Evolutionary conservation across 306 rosid species (phyloP).

Genomic region (Cucumis hystrix): DNA sequence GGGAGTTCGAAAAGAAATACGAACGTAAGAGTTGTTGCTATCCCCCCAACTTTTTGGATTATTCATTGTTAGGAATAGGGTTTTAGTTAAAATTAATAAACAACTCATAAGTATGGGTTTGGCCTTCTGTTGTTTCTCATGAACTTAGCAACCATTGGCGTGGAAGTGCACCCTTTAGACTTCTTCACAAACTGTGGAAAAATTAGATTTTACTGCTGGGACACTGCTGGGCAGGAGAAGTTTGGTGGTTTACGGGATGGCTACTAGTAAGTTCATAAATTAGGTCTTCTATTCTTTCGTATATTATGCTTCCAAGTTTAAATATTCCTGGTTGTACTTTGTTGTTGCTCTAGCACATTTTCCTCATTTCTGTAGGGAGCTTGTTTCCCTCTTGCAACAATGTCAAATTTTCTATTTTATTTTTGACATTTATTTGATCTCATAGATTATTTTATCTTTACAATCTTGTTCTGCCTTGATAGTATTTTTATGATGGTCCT

Average conservation of each 20-base stretch:
- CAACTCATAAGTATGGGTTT: not conserved
- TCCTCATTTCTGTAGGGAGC: not conserved
- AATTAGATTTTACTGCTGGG: slow-evolving; percentile 74
- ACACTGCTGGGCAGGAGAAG: slow-evolving; percentile 78
- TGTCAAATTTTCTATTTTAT: not conserved
- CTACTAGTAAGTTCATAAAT: slow-evolving; percentile 44
- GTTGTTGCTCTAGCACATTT: not conserved
- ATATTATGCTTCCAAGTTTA: not conserved
- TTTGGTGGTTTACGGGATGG: slow-evolving; percentile 79
- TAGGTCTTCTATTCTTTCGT: not conserved
- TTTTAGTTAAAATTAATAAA: not conserved
- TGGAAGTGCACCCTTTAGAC: slow-evolving; percentile 72
- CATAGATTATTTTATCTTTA: not conserved
- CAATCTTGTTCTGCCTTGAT: not conserved
- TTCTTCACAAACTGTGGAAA: slow-evolving; percentile 57
- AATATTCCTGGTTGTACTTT: not conserved
- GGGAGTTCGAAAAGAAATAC: slow-evolving; percentile 77
- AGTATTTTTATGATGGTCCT: not conserved
- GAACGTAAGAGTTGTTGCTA: slow-evolving; percentile 26
- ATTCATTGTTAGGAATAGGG: not conserved
- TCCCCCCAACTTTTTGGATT: not conserved
- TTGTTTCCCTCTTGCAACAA: too few species aligned
- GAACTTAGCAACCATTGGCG: slow-evolving; percentile 53
- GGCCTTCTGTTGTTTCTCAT: not conserved
- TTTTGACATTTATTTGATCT: not conserved